Base-by-base conservation (phyloP, 176 grass and related monocot species). In the Oryza officinalis region DNA sequence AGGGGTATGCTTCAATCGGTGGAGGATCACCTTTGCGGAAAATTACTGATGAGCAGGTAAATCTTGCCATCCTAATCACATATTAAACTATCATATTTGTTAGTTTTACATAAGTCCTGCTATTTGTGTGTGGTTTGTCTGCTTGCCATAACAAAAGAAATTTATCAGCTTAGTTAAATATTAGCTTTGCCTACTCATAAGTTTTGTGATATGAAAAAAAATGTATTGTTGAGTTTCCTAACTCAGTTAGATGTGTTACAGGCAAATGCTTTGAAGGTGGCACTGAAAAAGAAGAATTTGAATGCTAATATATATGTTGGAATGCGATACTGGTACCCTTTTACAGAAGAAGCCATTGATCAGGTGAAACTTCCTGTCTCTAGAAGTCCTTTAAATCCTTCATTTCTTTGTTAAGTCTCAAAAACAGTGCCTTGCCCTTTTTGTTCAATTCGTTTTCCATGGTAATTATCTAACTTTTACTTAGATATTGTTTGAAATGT, bases 41-140 rank as follows among this genome's bases (percentile, higher is more conserved):
- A 85, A 96, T 99, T 88, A 99, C 93, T 10, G 92, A 96, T 69
- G 97, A 99, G n/a, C 97, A 99, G 93, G 97, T 99, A 69, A 75
- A 71, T 25, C 68, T 81, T 35, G 8, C 67, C 20, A 33, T 52
- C 50, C 27, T 80, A 78, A 65, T 31, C 4, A 33, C 23, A 13
- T 74, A 65, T 22, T 63, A 8, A 70, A 79, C 26, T 47, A 64
- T 60, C 54, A 3, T 59, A 38, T 63, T 69, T 81, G 27, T 18
- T 38, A 32, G 4, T 0, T 69, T 72, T 67, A 27, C 23, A 38
- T 77, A 71, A 8, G 4, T 35, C 63, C 22, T 50, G 18, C 0
- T 76, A 20, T 76, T 61, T 75, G 0, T 22, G 68, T 83, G 1
- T 69, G 38, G 44, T 63, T 75, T 74, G 40, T 15, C 33, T 78